Conservation (phyloP, 192 early-diverging fungal genomes). For the Phlyctochytrium planicorne region DNA sequence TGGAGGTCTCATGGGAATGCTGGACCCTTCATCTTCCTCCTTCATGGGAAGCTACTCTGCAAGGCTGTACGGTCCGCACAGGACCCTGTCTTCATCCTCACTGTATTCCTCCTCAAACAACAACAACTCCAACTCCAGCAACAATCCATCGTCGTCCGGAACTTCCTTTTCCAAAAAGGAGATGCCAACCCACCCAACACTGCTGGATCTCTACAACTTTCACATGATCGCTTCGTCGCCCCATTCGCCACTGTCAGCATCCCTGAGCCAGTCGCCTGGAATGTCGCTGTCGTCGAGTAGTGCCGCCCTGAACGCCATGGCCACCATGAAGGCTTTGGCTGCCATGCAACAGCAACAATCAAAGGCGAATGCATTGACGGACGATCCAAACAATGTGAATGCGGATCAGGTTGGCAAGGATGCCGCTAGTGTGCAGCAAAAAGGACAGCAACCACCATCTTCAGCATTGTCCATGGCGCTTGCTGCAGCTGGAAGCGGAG, state of each 20-base stretch:
- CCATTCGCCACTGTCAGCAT: background rate
- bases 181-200: conserved; percentile 6
- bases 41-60: too few species aligned
- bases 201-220: conserved; percentile 32
- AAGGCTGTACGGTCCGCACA: too few species aligned
- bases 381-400: too few species aligned
- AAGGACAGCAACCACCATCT: too few species aligned
- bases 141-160: background rate
- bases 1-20: too few species aligned
- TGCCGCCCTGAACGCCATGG: too few species aligned
- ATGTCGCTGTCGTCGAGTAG: too few species aligned
- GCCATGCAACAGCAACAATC: background rate
- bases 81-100: background rate
- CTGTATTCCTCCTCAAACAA: background rate
- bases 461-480: background rate
- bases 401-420: too few species aligned
- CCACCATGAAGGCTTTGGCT: too few species aligned
- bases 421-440: too few species aligned
- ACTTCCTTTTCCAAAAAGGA: background rate
- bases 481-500: background rate
- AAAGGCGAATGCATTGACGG: too few species aligned
- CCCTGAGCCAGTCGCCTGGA: background rate
- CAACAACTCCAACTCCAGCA: background rate
- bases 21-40: too few species aligned
- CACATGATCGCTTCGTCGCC: conserved; percentile 13